These are phyloP conservation scores for Trichoderma pleuroti DNA, from an alignment of 2,329 filamentous ascomycete species.

Conservation along the genomic window DNA sequence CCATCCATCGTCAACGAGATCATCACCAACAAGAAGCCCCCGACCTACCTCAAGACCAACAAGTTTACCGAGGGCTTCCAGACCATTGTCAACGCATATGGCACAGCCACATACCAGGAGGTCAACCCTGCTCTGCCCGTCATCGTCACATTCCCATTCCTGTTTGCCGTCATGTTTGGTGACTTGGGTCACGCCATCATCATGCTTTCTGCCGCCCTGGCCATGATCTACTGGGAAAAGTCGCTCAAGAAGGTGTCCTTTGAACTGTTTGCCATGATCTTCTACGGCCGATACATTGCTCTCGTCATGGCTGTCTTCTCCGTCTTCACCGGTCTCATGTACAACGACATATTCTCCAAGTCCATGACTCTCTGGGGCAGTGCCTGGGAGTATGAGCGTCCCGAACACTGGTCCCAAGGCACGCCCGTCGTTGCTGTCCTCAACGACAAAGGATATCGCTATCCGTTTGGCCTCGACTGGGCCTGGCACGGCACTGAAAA, in stretches of 20 bases:
- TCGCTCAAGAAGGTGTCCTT: constrained; percentile 87
- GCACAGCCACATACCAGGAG: constrained; percentile 94
- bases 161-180: constrained; percentile 99
- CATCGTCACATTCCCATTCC: constrained; percentile 97
- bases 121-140: constrained; percentile 95
- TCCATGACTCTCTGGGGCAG: constrained; percentile 84
- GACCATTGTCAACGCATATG: constrained; percentile 98
- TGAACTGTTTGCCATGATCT: constrained; percentile 96
- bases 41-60: constrained; percentile 96
- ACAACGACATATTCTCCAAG: constrained; percentile 96
- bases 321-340: constrained; percentile 93
- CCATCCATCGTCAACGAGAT: constrained; percentile 99
- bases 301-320: constrained; percentile 97
- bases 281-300: constrained; percentile 98
- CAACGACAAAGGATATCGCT: constrained; percentile 69
- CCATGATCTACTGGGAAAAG: constrained; percentile 98
- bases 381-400: constrained; percentile 78
- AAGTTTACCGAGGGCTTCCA: constrained; percentile 98
- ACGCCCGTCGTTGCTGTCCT: constrained; percentile 63
- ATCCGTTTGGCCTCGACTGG: constrained; percentile 94
- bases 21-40: constrained; percentile 92
- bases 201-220: constrained; percentile 76
- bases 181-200: constrained; percentile 91
- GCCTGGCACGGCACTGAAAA: constrained; percentile 97
- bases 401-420: constrained; percentile 63